Evolutionary conservation across 139 green algal genomes (phyloP), one percentile per base, ranked within the genome.

Genomic region (Closterium sp.): DNA sequence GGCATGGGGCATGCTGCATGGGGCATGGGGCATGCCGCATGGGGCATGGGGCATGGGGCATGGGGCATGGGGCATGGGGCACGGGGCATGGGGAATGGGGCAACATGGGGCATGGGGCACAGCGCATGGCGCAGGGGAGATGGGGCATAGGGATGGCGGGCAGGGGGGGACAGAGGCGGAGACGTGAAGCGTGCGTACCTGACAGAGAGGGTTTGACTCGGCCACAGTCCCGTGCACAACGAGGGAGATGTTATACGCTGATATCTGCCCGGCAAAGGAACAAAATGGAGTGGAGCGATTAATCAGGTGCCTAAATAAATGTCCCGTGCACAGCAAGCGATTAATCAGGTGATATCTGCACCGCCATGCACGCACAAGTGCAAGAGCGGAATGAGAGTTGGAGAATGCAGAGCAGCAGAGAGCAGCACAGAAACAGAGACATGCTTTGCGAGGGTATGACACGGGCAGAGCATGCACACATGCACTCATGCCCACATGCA

Each of bases 181-280:
- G 84, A 6, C 31, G 6, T 33, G 32, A 6, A 87, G 84, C 7
- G 8, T 1, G 36, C 7, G n/a, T 89, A 84, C 30, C 23, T 0
- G 16, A 91, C 7, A 88, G 31, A 87, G 91, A 32, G 31, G 21
- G 66, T 93, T 86, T 9, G n/a, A 23, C 38, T 95, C 94, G 16
- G 96, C 97, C 88, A 98, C 96, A 12, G 91, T 97, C 81, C 98
- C 98, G 8, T 97, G 94, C 84, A 98, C 97, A 28, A 99, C 97
- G 32, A 98, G 43, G 32, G 88, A 93, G 94, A 99, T 99, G 96
- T 98, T 98, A 93, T 99, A 99, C 16, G 98, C 99, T 28, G 94
- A 97, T 30, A 99, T 94, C 90, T 99, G 94, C 93, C 98, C n/a
- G n/a, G n/a, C n/a, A n/a, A n/a, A n/a, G 28, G 7, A 88, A 88